Conservation (phyloP, 257 asterid genomes). For the Solanum bukasovii region DNA sequence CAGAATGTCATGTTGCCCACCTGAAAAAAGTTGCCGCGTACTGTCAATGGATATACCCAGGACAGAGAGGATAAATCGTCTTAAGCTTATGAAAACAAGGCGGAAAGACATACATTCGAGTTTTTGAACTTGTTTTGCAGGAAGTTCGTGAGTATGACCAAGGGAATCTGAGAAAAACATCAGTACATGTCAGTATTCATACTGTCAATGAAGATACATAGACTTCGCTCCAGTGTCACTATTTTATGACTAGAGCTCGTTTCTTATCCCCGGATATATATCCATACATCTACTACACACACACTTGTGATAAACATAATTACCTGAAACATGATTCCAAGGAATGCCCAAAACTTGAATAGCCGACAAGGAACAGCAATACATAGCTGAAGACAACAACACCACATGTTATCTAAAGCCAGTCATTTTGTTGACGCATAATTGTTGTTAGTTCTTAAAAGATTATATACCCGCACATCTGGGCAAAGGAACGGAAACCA, state of each 20-base stretch:
- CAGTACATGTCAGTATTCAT: background rate
- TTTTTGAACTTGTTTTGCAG: conserved; percentile 79
- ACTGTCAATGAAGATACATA: background rate
- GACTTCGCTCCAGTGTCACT: background rate
- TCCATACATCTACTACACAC: background rate
- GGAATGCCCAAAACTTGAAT: conserved; percentile 92
- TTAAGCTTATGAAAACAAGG: background rate
- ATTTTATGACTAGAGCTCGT: background rate
- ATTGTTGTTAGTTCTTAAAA: background rate
- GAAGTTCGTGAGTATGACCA: conserved; percentile 71
- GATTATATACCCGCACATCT: background rate
- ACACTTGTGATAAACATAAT: background rate
- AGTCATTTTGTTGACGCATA: background rate
- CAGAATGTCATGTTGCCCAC: conserved; percentile 96
- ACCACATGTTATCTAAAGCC: conserved; percentile 1
- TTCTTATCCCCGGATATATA: background rate
- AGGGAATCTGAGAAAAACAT: conserved; percentile 60
- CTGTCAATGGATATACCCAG: background rate
- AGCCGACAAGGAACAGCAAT: conserved; percentile 96
- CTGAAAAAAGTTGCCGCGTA: conserved; percentile 23
- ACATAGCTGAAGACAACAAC: conserved; percentile 53
- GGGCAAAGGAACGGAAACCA: background rate
- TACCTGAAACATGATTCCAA: conserved; percentile 96
- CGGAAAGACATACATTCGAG: conserved; percentile 61
- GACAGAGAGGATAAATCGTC: background rate